These are phyloP conservation scores for Penicillium fuscoglaucum DNA, from an alignment of 2,329 filamentous ascomycete species.

Conservation along the genomic window DNA sequence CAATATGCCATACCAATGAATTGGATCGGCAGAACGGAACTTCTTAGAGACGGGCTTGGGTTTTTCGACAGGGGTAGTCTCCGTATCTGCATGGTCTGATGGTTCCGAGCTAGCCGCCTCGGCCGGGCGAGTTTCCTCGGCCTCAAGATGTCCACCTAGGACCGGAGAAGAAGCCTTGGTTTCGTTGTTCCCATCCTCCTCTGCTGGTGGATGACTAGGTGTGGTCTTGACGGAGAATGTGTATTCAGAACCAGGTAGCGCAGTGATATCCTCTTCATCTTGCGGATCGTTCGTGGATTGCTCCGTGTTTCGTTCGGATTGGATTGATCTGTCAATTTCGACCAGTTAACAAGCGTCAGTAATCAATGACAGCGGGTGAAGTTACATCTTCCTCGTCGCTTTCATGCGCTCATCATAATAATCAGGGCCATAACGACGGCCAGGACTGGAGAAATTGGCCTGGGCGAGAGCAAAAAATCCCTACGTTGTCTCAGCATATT, in stretches of 20 bases:
- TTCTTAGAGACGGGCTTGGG: constrained; percentile 12
- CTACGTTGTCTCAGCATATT: constrained; percentile 33
- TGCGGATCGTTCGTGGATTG: not conserved
- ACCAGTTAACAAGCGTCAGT: constrained; percentile 3
- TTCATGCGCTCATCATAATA: constrained; percentile 55
- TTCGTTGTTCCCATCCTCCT: constrained; percentile 1
- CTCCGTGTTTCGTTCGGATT: not conserved
- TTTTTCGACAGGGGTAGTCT: constrained; percentile 9
- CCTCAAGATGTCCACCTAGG: not conserved
- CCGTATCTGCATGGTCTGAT: constrained; percentile 3
- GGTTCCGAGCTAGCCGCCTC: not conserved
- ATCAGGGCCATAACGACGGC: constrained; percentile 49
- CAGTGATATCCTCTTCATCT: not conserved
- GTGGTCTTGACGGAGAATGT: constrained; percentile 8
- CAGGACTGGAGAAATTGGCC: constrained; percentile 50
- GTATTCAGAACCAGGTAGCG: not conserved
- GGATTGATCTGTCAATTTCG: constrained; percentile 16
- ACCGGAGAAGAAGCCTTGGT: not conserved
- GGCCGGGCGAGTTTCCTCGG: not conserved
- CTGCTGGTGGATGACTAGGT: not conserved
- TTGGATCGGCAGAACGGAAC: constrained; percentile 41
- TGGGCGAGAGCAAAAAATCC: constrained; percentile 52
- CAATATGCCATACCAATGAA: constrained; percentile 53
- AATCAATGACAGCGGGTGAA: not conserved
- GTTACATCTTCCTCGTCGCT: constrained; percentile 44